phyloP scores from a whole-genome alignment of 139 green algal genomes.

The Dunaliella sp. region DNA sequence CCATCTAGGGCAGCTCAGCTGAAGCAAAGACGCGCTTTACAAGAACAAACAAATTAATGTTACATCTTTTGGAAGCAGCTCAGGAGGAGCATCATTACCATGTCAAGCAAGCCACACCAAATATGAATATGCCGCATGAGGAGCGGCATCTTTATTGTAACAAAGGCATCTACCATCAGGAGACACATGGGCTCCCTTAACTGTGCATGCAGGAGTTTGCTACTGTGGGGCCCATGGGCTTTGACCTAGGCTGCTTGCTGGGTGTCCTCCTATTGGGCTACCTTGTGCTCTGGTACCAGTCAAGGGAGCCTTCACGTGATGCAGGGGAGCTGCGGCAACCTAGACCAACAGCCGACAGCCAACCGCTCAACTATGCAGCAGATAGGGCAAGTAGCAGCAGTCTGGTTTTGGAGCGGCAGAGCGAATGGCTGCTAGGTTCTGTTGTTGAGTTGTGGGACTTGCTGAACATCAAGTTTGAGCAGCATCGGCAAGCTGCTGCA shows the following conservation, averaged over 20 bases:
- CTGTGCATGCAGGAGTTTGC: conserved; percentile 54
- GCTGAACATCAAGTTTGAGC: conserved; percentile 7
- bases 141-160: too few species aligned
- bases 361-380: not conserved
- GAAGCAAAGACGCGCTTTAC: too few species aligned
- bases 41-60: too few species aligned
- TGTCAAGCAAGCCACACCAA: too few species aligned
- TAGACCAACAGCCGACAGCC: not conserved
- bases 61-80: too few species aligned
- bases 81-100: too few species aligned
- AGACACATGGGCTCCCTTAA: too few species aligned
- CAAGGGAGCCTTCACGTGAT: too few species aligned
- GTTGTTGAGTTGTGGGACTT: not conserved
- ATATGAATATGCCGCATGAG: too few species aligned
- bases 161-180: too few species aligned
- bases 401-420: too few species aligned
- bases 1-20: too few species aligned
- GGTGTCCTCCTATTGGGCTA: conserved; percentile 44
- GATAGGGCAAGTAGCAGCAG: conserved; percentile 14
- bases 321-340: conserved; percentile 19
- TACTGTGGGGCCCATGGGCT: conserved; percentile 37
- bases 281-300: conserved; percentile 14
- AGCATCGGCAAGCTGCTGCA: not conserved
- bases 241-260: conserved; percentile 42
- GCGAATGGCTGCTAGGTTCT: conserved; percentile 29